phyloP scores from a whole-genome alignment of 352 stramenopile genomes.

The Globisporangium perplexum region DNA sequence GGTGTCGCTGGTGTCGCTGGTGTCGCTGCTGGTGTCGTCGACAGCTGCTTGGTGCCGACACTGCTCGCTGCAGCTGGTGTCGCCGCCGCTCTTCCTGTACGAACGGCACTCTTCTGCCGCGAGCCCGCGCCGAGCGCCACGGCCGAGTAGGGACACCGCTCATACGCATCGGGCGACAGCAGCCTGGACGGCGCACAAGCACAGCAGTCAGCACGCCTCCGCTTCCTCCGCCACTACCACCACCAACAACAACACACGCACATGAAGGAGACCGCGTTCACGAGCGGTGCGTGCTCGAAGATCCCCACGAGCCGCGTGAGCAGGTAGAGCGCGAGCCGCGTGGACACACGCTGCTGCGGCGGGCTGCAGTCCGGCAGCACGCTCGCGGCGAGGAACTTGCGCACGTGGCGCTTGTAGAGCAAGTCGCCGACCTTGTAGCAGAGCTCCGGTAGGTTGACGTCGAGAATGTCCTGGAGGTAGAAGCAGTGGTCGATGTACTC shows the following conservation, averaged over 20 bases:
- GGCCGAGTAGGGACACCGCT: constrained; percentile 55
- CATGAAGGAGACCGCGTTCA: constrained; percentile 80
- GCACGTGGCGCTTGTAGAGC: constrained; percentile 67
- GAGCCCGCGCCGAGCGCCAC: constrained; percentile 51
- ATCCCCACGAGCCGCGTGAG: constrained; percentile 69
- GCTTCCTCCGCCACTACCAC: too few species aligned
- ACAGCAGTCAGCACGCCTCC: neutral
- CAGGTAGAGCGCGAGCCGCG: constrained; percentile 68
- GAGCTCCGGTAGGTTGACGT: constrained; percentile 78
- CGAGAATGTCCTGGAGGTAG: constrained; percentile 80
- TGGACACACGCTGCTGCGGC: constrained; percentile 67
- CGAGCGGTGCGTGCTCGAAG: constrained; percentile 71
- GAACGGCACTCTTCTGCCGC: constrained; percentile 9
- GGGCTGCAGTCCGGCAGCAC: constrained; percentile 72
- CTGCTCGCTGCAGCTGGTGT: neutral
- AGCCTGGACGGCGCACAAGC: constrained; percentile 21
- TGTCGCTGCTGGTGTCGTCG: neutral
- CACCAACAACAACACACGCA: constrained; percentile 13
- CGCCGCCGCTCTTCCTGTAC: neutral
- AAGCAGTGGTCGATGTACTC: constrained; percentile 84
- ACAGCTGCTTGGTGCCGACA: neutral
- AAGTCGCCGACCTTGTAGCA: constrained; percentile 75
- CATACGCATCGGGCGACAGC: constrained; percentile 48
- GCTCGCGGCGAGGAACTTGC: constrained; percentile 59
- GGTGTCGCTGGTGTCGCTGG: neutral